Evolutionary conservation across 768 basidiomycete species (phyloP), one percentile per base, ranked within the genome.

Genomic region (Phaeotremella fagi): DNA sequence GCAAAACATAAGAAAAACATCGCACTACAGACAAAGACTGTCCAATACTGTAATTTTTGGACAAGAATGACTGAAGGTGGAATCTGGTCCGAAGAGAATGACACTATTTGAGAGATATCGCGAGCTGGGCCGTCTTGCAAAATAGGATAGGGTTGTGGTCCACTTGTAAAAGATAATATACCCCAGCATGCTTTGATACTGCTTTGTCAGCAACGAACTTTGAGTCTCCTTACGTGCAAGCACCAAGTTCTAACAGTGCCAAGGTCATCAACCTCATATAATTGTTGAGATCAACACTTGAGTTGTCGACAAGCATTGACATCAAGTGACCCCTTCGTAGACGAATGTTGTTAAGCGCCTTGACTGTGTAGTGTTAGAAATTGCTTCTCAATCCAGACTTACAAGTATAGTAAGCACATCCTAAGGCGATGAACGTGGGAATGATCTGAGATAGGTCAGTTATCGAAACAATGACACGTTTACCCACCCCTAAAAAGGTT

Each of bases 401-500:
- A 41, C 38, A 41, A 20, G 38, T 41, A 22, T 41, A 41, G 12
- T 12, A 11, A 6, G 12, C 38, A 20, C 38, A 41, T 9, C 12
- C 38, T 12, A 41, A 6, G 11, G 38, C 38, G 20, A 41, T 41
- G 38, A 41, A 41, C 7, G 18, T 41, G 7, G 38, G 38, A 6
- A 41, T 6, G 38, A 61, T 29, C 38, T 41, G 22, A 7, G 38
- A 41, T 12, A 22, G 9, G 7, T 41, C 38, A 7, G 59, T 55
- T 55, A 57, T 61, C 26, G 27, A 57, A 44, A 20, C 52, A 51
- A 48, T 52, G 57, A 1, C 48, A 47, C 35, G 55, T 50, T 54
- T 26, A 53, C 57, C 14, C 47, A 53, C 7, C 36, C 52, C 38
- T 6, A 41, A 20, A 20, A 41, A 41, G 18, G 20, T 7, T 6